Evolutionary conservation across 2,329 filamentous ascomycete genomes (phyloP), one percentile per base, ranked within the genome.

Genomic region (Nectriaceae sp.): DNA sequence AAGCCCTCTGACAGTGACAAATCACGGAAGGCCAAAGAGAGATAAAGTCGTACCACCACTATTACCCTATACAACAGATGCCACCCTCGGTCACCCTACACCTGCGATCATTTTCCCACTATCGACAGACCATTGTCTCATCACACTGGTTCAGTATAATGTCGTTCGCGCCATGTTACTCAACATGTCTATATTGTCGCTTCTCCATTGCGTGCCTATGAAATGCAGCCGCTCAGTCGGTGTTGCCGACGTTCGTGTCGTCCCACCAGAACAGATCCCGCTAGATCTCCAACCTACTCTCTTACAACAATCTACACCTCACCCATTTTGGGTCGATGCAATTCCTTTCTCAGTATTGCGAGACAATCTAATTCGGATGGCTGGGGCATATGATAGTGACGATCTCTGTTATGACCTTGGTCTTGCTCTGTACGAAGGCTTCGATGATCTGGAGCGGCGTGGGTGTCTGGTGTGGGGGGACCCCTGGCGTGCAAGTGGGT

Each of bases 401-500:
- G 43, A 45, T 15, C 11, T 45, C 15, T 13, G 19, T 8, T 39
- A 39, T 21, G 43, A 45, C n/a, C 15, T 45, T 26, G 33, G 21
- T 18, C 15, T 18, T 18, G 33, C 20, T 10, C 19, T 45, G 16
- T 45, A 39, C 20, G 33, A 45, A 21, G 43, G 43, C 16, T 39
- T 45, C 21, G 20, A 40, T 45, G 43, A 45, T 19, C 21, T 31
- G 3, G 35, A 45, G 22, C 11, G 35, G 8, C 33, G 43, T 3
- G 33, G 43, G 4, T 26, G 6, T 16, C 13, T 49, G 6, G 24
- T 49, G 13, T 49, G 46, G 46, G 36, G 41, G 3, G 46, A 49
- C n/a, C 42, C 37, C 8, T 49, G 46, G 47, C 37, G 48, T 20
- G 24, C 18, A 20, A n/a, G 18, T 37, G 47, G 39, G n/a, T 53